Evolutionary conservation across 164 flowering plant genomes (phyloP).

Genomic region (Liriodendron chinense): DNA sequence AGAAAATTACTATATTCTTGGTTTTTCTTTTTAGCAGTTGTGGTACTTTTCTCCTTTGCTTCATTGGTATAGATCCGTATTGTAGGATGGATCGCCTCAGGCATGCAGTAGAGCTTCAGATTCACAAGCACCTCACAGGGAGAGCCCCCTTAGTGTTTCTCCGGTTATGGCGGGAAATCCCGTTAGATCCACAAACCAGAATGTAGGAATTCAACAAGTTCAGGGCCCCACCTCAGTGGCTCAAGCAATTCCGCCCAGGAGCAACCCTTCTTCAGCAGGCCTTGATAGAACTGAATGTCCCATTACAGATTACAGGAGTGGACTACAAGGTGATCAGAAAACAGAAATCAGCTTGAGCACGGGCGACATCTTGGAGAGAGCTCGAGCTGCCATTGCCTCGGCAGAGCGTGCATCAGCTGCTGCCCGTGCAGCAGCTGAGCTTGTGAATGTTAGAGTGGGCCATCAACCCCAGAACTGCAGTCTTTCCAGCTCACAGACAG

Average conservation of each 20-base stretch:
- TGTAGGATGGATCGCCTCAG: constrained; percentile 70
- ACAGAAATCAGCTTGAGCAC: constrained; percentile 37
- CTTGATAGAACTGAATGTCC: constrained; percentile 25
- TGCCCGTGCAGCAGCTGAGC: constrained; percentile 82
- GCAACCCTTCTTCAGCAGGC: constrained; percentile 10
- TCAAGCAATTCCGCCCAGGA: neutral
- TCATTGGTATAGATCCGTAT: neutral
- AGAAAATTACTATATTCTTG: neutral
- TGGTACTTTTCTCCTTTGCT: neutral
- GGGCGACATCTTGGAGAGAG: constrained; percentile 65
- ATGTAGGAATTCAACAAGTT: constrained; percentile 20
- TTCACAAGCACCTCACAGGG: constrained; percentile 19
- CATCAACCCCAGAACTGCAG: constrained; percentile 22
- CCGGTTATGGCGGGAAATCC: constrained; percentile 23
- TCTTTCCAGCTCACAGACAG: constrained; percentile 5
- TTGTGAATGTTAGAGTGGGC: constrained; percentile 44
- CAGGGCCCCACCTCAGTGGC: constrained; percentile 18
- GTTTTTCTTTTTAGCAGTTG: neutral
- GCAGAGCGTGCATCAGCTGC: constrained; percentile 89
- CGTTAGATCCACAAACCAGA: constrained; percentile 17
- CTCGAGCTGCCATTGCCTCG: constrained; percentile 79
- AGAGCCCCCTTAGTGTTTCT: constrained; percentile 16
- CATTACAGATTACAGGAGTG: constrained; percentile 5
- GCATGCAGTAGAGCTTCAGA: constrained; percentile 23
- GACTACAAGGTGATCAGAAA: constrained; percentile 20